Evolutionary conservation across 495 filamentous ascomycete species (phyloP).

Genomic region (Platismatia glauca): DNA sequence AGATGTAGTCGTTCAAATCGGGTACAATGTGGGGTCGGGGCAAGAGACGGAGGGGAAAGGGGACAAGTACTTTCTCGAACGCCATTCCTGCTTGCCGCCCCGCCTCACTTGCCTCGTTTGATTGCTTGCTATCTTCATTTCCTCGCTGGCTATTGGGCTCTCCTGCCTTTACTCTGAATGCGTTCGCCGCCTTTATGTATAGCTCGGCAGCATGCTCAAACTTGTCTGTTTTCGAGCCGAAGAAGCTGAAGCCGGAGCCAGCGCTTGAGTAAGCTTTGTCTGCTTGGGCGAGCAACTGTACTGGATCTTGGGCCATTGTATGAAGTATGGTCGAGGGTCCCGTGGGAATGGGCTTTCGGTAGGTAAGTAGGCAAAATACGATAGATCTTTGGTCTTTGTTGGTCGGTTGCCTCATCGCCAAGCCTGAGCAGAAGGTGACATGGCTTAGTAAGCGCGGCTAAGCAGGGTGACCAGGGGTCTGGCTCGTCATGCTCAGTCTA

Average conservation of each 20-base stretch:
- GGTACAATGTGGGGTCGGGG: background rate
- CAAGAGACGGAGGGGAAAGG: background rate
- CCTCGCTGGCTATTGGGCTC: no score
- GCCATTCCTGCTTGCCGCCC: constrained; percentile 48
- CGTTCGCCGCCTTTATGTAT: constrained; percentile 52
- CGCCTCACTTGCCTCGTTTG: no score
- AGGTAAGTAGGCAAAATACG: no score
- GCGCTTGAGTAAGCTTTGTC: constrained; percentile 66
- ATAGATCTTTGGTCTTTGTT: no score
- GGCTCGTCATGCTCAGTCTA: no score
- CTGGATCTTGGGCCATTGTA: background rate
- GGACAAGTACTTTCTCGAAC: constrained; percentile 60
- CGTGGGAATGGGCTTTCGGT: no score
- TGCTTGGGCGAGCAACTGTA: constrained; percentile 43
- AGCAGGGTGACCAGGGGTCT: no score
- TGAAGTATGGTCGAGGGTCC: background rate
- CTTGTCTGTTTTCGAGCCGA: constrained; percentile 73
- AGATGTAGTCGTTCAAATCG: background rate
- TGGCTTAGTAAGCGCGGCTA: no score
- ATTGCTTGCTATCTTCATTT: no score
- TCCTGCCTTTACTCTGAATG: background rate
- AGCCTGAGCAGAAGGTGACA: no score
- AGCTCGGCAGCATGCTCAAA: constrained; percentile 74
- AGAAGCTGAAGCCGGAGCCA: constrained; percentile 64
- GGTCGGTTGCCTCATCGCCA: no score